Base-by-base conservation (phyloP, 805 yeast species). In the Wickerhamomyces strasburgensis region DNA sequence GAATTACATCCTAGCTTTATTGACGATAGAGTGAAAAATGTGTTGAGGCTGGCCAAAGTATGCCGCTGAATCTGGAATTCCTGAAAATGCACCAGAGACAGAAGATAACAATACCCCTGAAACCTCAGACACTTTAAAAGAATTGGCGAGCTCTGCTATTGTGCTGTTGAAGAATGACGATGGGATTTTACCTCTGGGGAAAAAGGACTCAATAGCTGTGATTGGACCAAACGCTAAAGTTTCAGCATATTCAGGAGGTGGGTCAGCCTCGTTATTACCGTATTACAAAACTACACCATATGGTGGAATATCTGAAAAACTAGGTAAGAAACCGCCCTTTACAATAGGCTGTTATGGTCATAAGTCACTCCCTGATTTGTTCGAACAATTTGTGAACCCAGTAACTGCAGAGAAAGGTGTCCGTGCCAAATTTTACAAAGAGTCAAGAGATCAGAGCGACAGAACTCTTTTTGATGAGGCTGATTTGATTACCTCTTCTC, bases 181-280 rank as follows among this genome's bases (percentile, higher is more conserved):
- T 30, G 42, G 47, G 26, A 31, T 71, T 5, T 58, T 75, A 39
- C 84, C 84, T 2, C 61, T 78, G 34, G 48, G 58, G 26, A 67
- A 63, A 41, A 42, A 69, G 33, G 62, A 54, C 13, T 60, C 68
- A 21, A 73, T 75, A 2, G 68, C 43, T 13, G 45, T 78, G 14
- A 73, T 78, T 49, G 84, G 84, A 4, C 80, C 81, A 23, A 73
- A 72, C 45, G 80, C 75, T 24, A 72, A 67, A 44, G 54, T 51
- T 31, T 59, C 75, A 8, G 67, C 70, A 31, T 69, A 64, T 41
- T 70, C 74, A 24, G 82, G 83, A 42, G 83, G 83, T 44, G 83
- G 83, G 6, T 75, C 80, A 18, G 80, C 81, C 29, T 61, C 75
- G 7, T 55, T 72, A 46, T 56, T 57, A 23, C 67, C 76, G 9